phyloP scores from a whole-genome alignment of 2,329 filamentous ascomycete species.

The Pyricularia sp. region DNA sequence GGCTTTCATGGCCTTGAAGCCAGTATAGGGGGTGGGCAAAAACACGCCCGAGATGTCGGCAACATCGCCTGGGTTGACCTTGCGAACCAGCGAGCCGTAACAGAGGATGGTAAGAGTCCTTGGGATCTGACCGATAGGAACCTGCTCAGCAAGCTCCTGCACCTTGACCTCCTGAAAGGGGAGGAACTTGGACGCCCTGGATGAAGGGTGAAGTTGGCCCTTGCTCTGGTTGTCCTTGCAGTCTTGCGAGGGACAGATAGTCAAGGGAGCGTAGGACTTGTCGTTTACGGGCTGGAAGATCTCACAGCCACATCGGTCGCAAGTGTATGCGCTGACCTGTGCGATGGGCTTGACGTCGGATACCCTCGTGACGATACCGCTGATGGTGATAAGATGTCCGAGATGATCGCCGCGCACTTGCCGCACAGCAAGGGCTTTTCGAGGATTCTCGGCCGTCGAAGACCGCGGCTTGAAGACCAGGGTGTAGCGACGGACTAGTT shows the following conservation, averaged over 20 bases:
- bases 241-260: constrained; percentile 77
- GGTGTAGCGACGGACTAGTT: constrained; percentile 86
- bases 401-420: constrained; percentile 88
- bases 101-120: constrained; percentile 81
- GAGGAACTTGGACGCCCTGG: constrained; percentile 90
- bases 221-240: constrained; percentile 85
- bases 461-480: constrained; percentile 89
- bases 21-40: constrained; percentile 94
- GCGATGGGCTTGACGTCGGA: constrained; percentile 96
- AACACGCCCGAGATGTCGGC: constrained; percentile 93
- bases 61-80: constrained; percentile 86
- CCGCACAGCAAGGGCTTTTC: constrained; percentile 70
- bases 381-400: constrained; percentile 82
- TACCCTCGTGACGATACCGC: constrained; percentile 87
- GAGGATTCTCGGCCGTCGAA: constrained; percentile 49
- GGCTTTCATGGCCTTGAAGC: constrained; percentile 92
- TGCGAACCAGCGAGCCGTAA: constrained; percentile 72
- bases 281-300: constrained; percentile 93
- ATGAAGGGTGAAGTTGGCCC: constrained; percentile 85
- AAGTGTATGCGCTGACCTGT: constrained; percentile 96
- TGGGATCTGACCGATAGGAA: constrained; percentile 94
- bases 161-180: constrained; percentile 98
- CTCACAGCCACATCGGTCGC: constrained; percentile 89
- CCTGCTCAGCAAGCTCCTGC: constrained; percentile 98
- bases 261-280: constrained; percentile 79